A percentile compares a stretch with the other conserved stretches of the same genome.
Conservation (phyloP, 805 yeast species). For the Nakazawaea wyomingensis region DNA sequence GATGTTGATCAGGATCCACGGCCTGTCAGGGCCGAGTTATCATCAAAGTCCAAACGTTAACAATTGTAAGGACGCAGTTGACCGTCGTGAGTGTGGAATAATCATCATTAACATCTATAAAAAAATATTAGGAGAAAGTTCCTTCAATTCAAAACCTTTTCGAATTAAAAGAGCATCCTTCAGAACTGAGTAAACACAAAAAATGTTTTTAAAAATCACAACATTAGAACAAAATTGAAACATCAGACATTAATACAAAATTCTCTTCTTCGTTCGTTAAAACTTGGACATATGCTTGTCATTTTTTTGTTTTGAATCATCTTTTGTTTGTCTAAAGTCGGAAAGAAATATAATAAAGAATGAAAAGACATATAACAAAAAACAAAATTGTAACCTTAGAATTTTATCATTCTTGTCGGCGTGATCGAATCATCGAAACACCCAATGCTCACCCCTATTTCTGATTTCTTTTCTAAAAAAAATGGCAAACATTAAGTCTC, state of each 20-base stretch:
- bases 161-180: neutral
- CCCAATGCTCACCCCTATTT: no score
- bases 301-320: constrained; percentile 65
- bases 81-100: constrained; percentile 39
- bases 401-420: constrained; percentile 5
- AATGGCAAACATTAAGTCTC: constrained; percentile 21
- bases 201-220: neutral
- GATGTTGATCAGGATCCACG: constrained; percentile 41
- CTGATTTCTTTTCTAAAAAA: no score
- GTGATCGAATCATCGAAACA: neutral
- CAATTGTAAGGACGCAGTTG: constrained; percentile 31
- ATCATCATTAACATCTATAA: constrained; percentile 27
- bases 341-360: neutral
- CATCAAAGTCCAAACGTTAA: constrained; percentile 48
- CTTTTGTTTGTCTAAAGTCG: constrained; percentile 32
- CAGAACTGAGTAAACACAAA: neutral
- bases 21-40: constrained; percentile 80
- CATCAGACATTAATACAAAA: constrained; percentile 56
- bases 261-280: constrained; percentile 44
- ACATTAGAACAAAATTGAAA: constrained; percentile 12
- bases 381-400: constrained; percentile 5
- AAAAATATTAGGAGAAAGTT: neutral
- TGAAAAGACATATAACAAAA: constrained; percentile 8
- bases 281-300: constrained; percentile 99
- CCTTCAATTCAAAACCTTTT: constrained; percentile 3